Percentiles rank a stretch among this genome's conserved stretches.
Conservation (phyloP, 192 early-diverging fungal species). For the Coemansia sp. region DNA sequence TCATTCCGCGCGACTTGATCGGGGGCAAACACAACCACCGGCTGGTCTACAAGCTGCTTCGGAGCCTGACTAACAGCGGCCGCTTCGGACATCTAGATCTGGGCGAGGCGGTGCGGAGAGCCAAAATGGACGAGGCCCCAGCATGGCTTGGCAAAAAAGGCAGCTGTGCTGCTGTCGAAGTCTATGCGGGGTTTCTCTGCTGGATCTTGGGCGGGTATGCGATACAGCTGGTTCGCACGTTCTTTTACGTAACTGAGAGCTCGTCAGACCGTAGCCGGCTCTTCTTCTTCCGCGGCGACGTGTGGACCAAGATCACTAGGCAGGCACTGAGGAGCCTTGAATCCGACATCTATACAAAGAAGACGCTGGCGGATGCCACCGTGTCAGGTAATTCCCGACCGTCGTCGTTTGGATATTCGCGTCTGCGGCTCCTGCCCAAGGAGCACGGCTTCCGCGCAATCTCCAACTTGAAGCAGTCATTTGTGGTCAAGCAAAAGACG, state of each 20-base stretch:
- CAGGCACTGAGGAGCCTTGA: constrained; percentile 52
- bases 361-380: background rate
- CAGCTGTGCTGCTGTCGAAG: constrained; percentile 28
- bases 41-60: constrained; percentile 60
- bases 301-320: constrained; percentile 64
- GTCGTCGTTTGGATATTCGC: constrained; percentile 55
- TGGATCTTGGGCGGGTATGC: constrained; percentile 69
- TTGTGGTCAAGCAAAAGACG: constrained; percentile 6
- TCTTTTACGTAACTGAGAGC: constrained; percentile 83
- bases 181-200: constrained; percentile 63
- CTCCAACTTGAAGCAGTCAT: constrained; percentile 62
- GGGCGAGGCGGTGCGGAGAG: constrained; percentile 57
- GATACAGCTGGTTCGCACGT: constrained; percentile 63
- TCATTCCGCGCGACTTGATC: constrained; percentile 66
- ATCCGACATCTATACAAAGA: constrained; percentile 30
- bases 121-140: constrained; percentile 55
- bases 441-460: constrained; percentile 74
- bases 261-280: constrained; percentile 63
- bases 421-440: constrained; percentile 83
- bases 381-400: background rate
- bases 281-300: constrained; percentile 78
- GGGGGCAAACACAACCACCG: constrained; percentile 63
- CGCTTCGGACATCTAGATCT: constrained; percentile 66
- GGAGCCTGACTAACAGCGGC: constrained; percentile 58
- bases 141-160: constrained; percentile 16